phyloP scores from a whole-genome alignment of 192 early-diverging fungal genomes.

The Umbelopsis vinacea region DNA sequence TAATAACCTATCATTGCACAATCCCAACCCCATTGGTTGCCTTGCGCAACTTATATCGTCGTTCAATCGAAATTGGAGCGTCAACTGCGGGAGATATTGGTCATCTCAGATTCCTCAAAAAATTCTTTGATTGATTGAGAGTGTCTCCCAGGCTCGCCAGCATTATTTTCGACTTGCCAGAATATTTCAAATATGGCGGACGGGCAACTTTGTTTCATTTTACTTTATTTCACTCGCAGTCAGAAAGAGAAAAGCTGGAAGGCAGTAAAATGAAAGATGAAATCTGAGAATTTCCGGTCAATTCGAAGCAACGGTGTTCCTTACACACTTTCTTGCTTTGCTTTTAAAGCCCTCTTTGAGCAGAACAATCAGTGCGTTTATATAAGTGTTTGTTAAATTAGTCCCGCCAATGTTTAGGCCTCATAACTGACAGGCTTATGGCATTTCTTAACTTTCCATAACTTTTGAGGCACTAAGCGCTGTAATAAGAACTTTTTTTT shows the following conservation, averaged over 20 bases:
- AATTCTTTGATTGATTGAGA: too few relatives aligned
- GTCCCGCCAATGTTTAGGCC: not conserved
- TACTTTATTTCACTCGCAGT: too few relatives aligned
- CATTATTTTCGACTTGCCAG: too few relatives aligned
- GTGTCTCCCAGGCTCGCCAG: too few relatives aligned
- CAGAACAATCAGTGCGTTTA: not conserved
- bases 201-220: too few relatives aligned
- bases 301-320: not conserved
- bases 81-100: too few relatives aligned
- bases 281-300: not conserved
- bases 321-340: too few relatives aligned
- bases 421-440: not conserved
- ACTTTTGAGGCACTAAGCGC: not conserved
- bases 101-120: too few relatives aligned
- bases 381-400: conserved; percentile 2
- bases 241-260: not conserved
- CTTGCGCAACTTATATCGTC: not conserved
- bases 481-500: not conserved
- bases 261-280: not conserved
- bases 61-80: too few relatives aligned
- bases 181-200: too few relatives aligned
- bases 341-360: too few relatives aligned
- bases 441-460: not conserved
- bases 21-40: not conserved
- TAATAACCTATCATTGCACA: not conserved